Conservation (phyloP, 495 filamentous ascomycete species). For the Talaromyces borbonicus region DNA sequence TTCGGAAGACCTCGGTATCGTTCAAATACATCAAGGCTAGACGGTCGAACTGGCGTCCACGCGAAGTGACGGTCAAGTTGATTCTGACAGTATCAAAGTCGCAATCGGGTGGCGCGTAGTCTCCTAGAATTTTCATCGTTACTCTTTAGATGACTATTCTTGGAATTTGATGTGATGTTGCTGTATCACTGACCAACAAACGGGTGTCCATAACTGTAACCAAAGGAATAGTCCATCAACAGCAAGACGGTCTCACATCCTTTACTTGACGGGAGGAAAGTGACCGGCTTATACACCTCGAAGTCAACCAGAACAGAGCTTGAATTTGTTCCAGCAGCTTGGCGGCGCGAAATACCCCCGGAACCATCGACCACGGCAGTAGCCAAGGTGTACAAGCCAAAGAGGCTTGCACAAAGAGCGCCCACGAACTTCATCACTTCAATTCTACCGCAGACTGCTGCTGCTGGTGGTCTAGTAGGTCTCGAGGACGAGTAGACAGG, state of each 20-base stretch:
- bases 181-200: slow-evolving; percentile 55
- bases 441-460: too few species aligned
- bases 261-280: slow-evolving; percentile 21
- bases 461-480: too few species aligned
- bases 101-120: slow-evolving; percentile 59
- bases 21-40: slow-evolving; percentile 72
- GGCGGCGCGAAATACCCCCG: background rate
- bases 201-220: slow-evolving; percentile 64
- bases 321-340: slow-evolving; percentile 8
- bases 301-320: slow-evolving; percentile 44
- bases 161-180: background rate
- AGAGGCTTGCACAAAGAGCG: background rate
- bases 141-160: slow-evolving; percentile 3
- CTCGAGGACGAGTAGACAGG: too few species aligned
- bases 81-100: slow-evolving; percentile 70
- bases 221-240: slow-evolving; percentile 68
- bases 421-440: slow-evolving; percentile 3
- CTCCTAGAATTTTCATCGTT: slow-evolving; percentile 31
- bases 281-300: slow-evolving; percentile 59
- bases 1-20: slow-evolving; percentile 74
- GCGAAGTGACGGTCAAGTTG: slow-evolving; percentile 70
- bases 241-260: slow-evolving; percentile 38
- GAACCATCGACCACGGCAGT: background rate
- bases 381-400: slow-evolving; percentile 5
- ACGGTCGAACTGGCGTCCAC: slow-evolving; percentile 71